phyloP scores from a whole-genome alignment of 1,139 yeast genomes.

The Blastobotrys arbuscula region DNA sequence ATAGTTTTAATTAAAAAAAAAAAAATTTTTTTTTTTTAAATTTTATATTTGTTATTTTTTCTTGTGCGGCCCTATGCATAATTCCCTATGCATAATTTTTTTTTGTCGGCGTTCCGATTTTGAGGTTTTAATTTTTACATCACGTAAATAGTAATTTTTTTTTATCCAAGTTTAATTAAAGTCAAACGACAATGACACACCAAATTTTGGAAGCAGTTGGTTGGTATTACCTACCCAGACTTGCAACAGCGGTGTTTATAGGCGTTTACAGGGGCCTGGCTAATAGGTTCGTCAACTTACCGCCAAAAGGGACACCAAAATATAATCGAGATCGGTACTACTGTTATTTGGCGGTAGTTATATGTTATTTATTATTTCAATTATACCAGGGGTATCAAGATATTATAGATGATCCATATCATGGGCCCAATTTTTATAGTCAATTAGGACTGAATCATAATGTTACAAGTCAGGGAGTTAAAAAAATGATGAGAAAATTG shows the following conservation, averaged over 20 bases:
- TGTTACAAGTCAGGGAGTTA: slow-evolving; percentile 18
- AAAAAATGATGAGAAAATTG: slow-evolving; percentile 24
- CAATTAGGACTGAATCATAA: slow-evolving; percentile 17
- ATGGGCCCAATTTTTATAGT: slow-evolving; percentile 16
- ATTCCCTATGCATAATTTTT: too few relatives aligned
- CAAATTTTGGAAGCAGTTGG: background rate
- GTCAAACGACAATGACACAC: background rate
- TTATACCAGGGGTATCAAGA: background rate
- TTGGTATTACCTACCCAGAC: background rate
- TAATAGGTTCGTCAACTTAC: background rate
- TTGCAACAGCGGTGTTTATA: background rate
- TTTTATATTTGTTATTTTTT: too few relatives aligned
- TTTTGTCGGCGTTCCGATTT: too few relatives aligned
- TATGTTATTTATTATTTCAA: slow-evolving; percentile 5
- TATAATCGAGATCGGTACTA: background rate
- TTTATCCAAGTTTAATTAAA: too few relatives aligned
- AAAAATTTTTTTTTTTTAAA: too few relatives aligned
- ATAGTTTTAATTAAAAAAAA: too few relatives aligned
- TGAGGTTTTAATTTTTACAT: too few relatives aligned
- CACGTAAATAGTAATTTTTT: too few relatives aligned
- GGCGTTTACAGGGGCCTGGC: background rate
- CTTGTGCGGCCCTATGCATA: too few relatives aligned
- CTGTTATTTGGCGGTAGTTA: slow-evolving; percentile 4
- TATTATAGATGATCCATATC: slow-evolving; percentile 6
- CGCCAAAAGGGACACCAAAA: background rate